Evolutionary conservation across 495 filamentous ascomycete species (phyloP).

Genomic region (Bathelium albidoporum): DNA sequence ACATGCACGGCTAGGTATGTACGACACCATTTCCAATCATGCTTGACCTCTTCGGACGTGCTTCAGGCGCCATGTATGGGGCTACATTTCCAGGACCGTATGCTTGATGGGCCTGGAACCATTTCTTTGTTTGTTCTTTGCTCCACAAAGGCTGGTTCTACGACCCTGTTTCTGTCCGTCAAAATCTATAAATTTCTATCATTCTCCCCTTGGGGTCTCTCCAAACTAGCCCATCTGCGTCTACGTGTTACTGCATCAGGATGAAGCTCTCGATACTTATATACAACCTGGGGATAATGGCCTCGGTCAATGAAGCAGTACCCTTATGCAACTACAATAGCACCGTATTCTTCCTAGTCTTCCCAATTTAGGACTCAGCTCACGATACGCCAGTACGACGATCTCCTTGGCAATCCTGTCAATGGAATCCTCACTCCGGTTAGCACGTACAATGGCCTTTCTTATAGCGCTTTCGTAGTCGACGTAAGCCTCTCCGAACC

Average conservation of each 20-base stretch:
- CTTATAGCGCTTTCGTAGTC: not conserved
- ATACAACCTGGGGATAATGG: not conserved
- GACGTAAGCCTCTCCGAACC: not conserved
- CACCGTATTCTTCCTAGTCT: not conserved
- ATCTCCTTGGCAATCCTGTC: not conserved
- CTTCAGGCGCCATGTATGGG: not conserved
- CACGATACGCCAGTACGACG: not conserved
- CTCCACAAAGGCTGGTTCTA: not conserved
- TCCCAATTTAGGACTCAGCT: not conserved
- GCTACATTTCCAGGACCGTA: not conserved
- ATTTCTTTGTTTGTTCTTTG: not conserved
- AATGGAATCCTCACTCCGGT: not conserved
- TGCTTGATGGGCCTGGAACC: not conserved
- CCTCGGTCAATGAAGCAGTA: not conserved
- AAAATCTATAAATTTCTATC: not conserved
- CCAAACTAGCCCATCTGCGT: not conserved
- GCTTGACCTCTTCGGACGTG: not conserved
- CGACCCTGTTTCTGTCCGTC: not conserved
- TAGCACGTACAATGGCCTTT: not conserved
- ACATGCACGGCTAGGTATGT: too few relatives aligned
- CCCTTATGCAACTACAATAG: not conserved
- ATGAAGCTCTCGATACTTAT: not conserved
- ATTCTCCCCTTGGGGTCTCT: not conserved
- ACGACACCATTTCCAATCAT: not conserved
- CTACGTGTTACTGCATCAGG: not conserved